Evolutionary conservation across 768 basidiomycete species (phyloP), one percentile per base, ranked within the genome.

Genomic region (Lentinula sp.): DNA sequence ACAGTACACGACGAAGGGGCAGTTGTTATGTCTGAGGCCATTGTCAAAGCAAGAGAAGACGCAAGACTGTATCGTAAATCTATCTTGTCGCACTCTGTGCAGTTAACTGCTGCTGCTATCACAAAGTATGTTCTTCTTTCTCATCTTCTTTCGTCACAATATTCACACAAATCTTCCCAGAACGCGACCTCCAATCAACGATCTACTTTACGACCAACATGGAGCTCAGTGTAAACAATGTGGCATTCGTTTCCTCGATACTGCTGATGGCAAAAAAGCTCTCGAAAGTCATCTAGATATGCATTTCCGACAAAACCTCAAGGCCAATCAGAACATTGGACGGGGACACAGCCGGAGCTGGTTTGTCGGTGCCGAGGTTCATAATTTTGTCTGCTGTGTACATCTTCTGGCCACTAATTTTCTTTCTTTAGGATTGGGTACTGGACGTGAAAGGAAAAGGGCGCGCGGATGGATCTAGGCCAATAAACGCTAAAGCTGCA

Each of bases 251-350:
- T 96, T 95, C 73, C 76, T 88, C 52, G 91, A 92, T 66, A 85
- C 83, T 34, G 70, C 75, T 31, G 67, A 77, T 57, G 94, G 91
- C 62, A 92, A 88, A 75, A 88, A 85, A 70, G 79, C 76, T 42
- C 81, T 95, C 79, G 84, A 95, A 66, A 84, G 87, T 61, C 97
- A 99, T 70, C 80, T 98, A 67, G 96, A 99, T 71, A 90, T 92
- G 89, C 96, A 99, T 73, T 98, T 97, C 76, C 82, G 87, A 70
- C 89, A 96, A 70, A 98, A 98, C 69, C 84, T 89, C 62, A 91
- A 90, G 71, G 86, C 87, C 31, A 86, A 79, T 67, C 88, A 89
- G 71, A 87, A 85, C 45, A 74, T 84, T 16, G 93, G 91, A 0
- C 82, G 96, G 62, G 94, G 93, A 40, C 88, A 94, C 66, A 91